Base-by-base conservation (phyloP, 1,284 basidiomycete genomes). In the Phellopilus nigrolimitatus region DNA sequence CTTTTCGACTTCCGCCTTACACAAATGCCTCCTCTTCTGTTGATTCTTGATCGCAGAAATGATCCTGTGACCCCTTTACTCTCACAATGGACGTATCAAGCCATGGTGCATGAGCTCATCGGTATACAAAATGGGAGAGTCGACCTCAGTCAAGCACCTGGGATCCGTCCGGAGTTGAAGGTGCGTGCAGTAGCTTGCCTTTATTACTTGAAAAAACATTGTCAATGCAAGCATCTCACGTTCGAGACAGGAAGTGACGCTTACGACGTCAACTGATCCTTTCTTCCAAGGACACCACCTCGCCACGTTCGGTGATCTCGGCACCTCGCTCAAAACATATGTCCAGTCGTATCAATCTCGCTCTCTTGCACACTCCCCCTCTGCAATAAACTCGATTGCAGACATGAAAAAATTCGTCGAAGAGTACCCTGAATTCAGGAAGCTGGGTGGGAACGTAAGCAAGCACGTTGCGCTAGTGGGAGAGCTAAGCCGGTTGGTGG, bases 361-460 rank as follows among this genome's bases (percentile, higher is more conserved):
- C 49, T 91, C 91, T 13, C 75, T 89, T 19, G 83, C 87, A 1
- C 80, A 90, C 53, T 79, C 82, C 1, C 83, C 89, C 1, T 80
- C 82, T 9, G 76, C 88, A 15, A 97, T 99, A 60, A 95, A 97
- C 65, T 98, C 95, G 0, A 93, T 99, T 53, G 73, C 86, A 6
- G 97, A 99, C 63, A 97, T 97, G 95, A 97, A 97, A 67, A 82
- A 82, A 17, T 99, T 99, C 62, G 90, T 99, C 2, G 97, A 99
- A 66, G 95, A 97, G 61, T 99, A 97, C 69, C 97, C 97, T 1
- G 97, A 99, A 67, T 98, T 99, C 66, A 78, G 87, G 59, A 95
- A 95, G 64, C 76, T 99, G 27, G 93, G 97, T 3, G 95, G 95
- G 19, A 99, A 99, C 66, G 97, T 99, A 27, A 93, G 89, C 69